Evolutionary conservation across 2,329 filamentous ascomycete genomes (phyloP), one percentile per base, ranked within the genome.

Genomic region (Geosmithia morbida): DNA sequence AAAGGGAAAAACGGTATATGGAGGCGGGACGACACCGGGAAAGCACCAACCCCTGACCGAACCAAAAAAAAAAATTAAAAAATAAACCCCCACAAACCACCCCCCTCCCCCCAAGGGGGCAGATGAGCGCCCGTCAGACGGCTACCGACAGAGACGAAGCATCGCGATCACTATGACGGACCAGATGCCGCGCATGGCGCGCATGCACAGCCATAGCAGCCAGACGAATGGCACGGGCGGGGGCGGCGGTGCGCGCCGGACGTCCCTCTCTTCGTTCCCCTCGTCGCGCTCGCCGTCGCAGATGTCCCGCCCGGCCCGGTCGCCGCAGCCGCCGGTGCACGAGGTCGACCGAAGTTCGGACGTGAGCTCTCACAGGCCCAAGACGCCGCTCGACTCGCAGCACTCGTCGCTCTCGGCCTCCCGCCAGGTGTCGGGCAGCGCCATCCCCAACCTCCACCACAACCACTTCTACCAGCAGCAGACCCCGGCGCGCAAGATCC

Each of bases 241-340:
- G 46, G 11, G 50, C 56, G 7, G 46, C 50, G 10, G 45, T 43
- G 42, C 57, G 58, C 59, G 59, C 55, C 65, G 72, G 56, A 71
- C 74, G 41, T 84, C 81, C n/a, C 65, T 83, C 44, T 76, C 79
- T 22, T 83, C 79, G 41, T 78, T 82, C 56, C 75, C 78, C 50
- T 72, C 74, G 11, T 76, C 77, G 46, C 69, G 75, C 49, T 74
- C 75, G 44, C 66, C 70, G 46, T 79, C 76, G 48, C 69, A 76
- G 56, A 74, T 78, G 68, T 79, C 75, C 48, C 68, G 73, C 49
- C 72, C 74, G 43, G 67, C 74, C 45, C 71, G 68, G 58, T 79
- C 76, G 43, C 75, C 77, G 47, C 70, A 77, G 46, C 70, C 68
- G 45, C 70, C 67, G 47, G 66, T 66, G 50, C 65, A 68, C 51